Evolutionary conservation across 2,329 filamentous ascomycete genomes (phyloP).

Genomic region (Aureobasidium namibiae): DNA sequence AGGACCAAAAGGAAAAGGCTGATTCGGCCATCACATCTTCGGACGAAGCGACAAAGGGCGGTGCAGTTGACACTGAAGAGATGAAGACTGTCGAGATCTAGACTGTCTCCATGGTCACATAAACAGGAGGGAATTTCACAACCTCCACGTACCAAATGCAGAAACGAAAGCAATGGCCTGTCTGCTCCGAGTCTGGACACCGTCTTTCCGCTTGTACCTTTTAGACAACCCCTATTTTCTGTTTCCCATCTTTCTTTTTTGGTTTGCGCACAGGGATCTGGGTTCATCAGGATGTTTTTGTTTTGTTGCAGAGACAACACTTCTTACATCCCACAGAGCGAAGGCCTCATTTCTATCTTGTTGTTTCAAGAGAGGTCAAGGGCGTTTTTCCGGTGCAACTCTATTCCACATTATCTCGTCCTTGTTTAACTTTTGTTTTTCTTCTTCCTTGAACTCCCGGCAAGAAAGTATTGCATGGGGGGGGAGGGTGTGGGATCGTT

Average conservation of each 20-base stretch:
- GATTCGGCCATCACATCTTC: conserved; percentile 28
- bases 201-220: background rate
- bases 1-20: background rate
- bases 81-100: conserved; percentile 43
- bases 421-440: background rate
- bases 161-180: background rate
- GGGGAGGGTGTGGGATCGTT: too few relatives aligned
- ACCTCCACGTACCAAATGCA: too few relatives aligned
- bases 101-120: background rate
- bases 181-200: background rate
- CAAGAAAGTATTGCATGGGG: too few relatives aligned
- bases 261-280: background rate
- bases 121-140: background rate
- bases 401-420: too few relatives aligned
- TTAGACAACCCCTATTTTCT: background rate
- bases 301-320: background rate
- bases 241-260: background rate
- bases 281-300: background rate
- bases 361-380: background rate
- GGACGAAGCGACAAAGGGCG: conserved; percentile 22
- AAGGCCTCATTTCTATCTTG: background rate
- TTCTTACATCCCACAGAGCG: background rate
- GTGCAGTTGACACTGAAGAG: conserved; percentile 24
- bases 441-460: background rate
- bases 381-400: background rate